These are phyloP conservation scores for Pichia insulana DNA, from an alignment of 805 yeast genomes.

Conservation along the genomic window DNA sequence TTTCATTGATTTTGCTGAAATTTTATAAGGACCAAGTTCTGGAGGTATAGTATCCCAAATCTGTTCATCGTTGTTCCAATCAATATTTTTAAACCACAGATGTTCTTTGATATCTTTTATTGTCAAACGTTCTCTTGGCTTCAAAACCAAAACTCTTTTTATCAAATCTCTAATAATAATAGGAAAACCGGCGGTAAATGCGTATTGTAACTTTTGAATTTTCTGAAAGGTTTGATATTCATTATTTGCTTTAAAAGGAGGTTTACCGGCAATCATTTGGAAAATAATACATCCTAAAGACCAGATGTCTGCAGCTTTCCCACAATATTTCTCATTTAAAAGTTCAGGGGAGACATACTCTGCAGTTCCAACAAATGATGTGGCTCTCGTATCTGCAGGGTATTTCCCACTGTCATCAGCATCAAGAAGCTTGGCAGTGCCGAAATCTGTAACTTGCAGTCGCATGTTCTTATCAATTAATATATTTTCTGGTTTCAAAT, in stretches of 20 bases:
- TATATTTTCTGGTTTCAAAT: conserved; percentile 77
- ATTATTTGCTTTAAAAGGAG: conserved; percentile 77
- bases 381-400: conserved; percentile 62
- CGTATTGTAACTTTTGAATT: conserved; percentile 69
- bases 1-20: conserved; percentile 72
- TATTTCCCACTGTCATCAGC: conserved; percentile 41
- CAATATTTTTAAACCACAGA: conserved; percentile 47
- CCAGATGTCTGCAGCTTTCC: conserved; percentile 55
- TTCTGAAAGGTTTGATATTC: conserved; percentile 78
- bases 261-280: conserved; percentile 59
- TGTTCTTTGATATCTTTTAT: conserved; percentile 53
- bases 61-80: conserved; percentile 44
- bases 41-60: conserved; percentile 60
- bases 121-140: conserved; percentile 55
- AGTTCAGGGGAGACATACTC: conserved; percentile 80
- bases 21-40: conserved; percentile 59
- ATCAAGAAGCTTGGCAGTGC: conserved; percentile 72
- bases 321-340: conserved; percentile 60
- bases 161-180: conserved; percentile 62
- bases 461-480: conserved; percentile 52
- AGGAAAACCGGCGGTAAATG: conserved; percentile 82
- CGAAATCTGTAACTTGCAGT: conserved; percentile 72
- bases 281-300: conserved; percentile 52
- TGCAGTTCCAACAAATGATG: conserved; percentile 80
- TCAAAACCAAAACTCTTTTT: conserved; percentile 54